Base-by-base conservation (phyloP, 2,329 filamentous ascomycete genomes). In the Beauveria medogensis region DNA sequence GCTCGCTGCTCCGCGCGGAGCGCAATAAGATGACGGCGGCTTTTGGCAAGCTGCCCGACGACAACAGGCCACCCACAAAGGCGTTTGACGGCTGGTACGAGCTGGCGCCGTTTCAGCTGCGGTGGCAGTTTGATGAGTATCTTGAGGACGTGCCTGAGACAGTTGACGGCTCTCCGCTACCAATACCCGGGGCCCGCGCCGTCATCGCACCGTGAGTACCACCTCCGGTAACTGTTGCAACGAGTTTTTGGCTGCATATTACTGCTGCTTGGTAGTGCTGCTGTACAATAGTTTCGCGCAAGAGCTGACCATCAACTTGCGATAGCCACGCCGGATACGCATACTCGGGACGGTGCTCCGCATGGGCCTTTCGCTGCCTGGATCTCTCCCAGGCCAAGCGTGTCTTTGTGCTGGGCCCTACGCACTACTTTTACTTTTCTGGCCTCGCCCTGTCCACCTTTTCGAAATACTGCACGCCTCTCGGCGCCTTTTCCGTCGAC, bases 371-470 rank as follows among this genome's bases (percentile, higher is more conserved):
- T 77, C 94, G 91, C 74, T 83, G 84, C 7, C 86, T 96, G 55
- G 92, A 97, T 72, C 81, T 97, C 60, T 87, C 85, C 63, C 84
- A 85, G 63, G 88, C 87, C 26, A 96, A 95, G 74, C 88, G 92
- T 3, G 83, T 99, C 65, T 97, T 99, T 70, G 80, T 99, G 47
- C 84, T 99, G 18, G 94, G 94, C 0, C 94, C 94, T 2, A 97
- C 93, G 1, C 94, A 99, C 70, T 91, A 93, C 54, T 86, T 90
- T 73, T 89, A 91, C 65, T 84, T 97, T 1, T 78, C 82, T 1
- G 89, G 87, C 55, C 89, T 90, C 65, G 92, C 91, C 3, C 80
- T 96, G 7, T 89, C 92, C 0, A 82, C 79, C 12, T 92, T 91
- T 70, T 80, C 79, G 34, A 78, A 80, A 63, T 94, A 92, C 71